A percentile compares a stretch with the other conserved stretches of the same genome.
Evolutionary conservation across 2,329 filamentous ascomycete species (phyloP).

Genomic region (Ascochyta fabae): DNA sequence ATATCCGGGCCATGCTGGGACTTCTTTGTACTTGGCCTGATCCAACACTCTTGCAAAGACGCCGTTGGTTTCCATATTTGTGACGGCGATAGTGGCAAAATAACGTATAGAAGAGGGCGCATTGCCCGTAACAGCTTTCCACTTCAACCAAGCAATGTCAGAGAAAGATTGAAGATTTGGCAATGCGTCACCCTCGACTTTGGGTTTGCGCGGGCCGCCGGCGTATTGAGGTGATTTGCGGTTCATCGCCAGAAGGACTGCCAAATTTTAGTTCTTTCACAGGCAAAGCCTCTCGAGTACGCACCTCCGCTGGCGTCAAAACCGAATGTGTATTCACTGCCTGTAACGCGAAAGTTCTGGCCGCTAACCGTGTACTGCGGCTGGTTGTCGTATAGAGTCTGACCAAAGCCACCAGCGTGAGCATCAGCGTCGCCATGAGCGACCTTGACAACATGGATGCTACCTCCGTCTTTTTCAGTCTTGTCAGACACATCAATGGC

Average conservation of each 20-base stretch:
- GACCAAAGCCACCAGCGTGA: slow-evolving; percentile 2
- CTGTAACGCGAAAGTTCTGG: slow-evolving; percentile 4
- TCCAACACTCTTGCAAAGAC: slow-evolving; percentile 2
- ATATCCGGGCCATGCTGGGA: slow-evolving; percentile 9
- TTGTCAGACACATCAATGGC: slow-evolving; percentile 10
- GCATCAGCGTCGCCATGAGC: slow-evolving; percentile 6
- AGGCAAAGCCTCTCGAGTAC: too few relatives aligned
- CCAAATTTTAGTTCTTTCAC: background rate
- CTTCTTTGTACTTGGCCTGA: background rate
- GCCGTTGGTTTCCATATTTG: slow-evolving; percentile 3
- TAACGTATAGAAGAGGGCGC: slow-evolving; percentile 8
- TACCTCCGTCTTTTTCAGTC: slow-evolving; percentile 3
- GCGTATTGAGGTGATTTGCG: slow-evolving; percentile 14
- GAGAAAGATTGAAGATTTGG: slow-evolving; percentile 11
- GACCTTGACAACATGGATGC: background rate
- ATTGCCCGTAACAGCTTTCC: background rate
- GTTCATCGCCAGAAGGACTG: slow-evolving; percentile 11
- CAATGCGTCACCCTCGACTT: slow-evolving; percentile 4
- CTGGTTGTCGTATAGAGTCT: slow-evolving; percentile 3
- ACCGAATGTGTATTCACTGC: slow-evolving; percentile 12
- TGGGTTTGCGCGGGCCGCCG: slow-evolving; percentile 8
- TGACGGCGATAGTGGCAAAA: slow-evolving; percentile 6
- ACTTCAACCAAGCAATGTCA: slow-evolving; percentile 12
- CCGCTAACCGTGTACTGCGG: background rate
- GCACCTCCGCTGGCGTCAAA: slow-evolving; percentile 10